A percentile compares a stretch with the other conserved stretches of the same genome.
Conservation (phyloP, 1,284 basidiomycete species). For the Apiotrichum domesticum region DNA sequence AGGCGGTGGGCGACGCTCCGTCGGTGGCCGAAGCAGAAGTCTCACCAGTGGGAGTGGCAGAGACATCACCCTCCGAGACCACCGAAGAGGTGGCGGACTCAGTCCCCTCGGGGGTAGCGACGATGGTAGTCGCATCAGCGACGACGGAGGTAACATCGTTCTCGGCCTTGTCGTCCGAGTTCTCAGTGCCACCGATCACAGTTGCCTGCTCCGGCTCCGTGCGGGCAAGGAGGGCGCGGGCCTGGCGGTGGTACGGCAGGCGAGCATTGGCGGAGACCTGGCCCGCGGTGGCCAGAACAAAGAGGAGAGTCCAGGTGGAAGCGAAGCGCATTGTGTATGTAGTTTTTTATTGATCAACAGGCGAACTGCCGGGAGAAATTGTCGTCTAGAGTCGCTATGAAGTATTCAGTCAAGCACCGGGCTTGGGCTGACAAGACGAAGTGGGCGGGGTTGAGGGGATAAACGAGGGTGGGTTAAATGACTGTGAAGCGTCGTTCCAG, state of each 20-base stretch:
- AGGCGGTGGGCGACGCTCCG: not conserved
- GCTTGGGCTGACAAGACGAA: not conserved
- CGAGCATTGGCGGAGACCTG: slow-evolving; percentile 3
- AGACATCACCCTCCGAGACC: not conserved
- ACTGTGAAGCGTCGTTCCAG: not conserved
- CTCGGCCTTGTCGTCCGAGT: not conserved
- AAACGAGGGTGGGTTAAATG: not conserved
- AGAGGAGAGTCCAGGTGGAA: slow-evolving; percentile 10
- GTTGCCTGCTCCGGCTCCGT: not conserved
- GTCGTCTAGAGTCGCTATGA: not conserved
- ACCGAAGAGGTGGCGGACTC: not conserved
- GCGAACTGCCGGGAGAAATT: not conserved
- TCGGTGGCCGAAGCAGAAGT: not conserved
- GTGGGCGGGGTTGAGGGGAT: not conserved
- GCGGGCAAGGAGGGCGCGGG: not conserved
- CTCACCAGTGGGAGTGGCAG: not conserved
- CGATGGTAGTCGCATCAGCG: not conserved
- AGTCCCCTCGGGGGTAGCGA: not conserved
- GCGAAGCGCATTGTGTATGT: slow-evolving; percentile 14
- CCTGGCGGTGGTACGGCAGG: slow-evolving; percentile 1
- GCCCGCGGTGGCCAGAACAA: slow-evolving; percentile 14
- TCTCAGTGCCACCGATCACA: not conserved
- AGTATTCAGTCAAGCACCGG: not conserved
- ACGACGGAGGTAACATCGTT: not conserved
- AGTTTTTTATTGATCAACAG: not conserved